Evolutionary conservation across 225 moss, liverwort and hornwort species (phyloP).

Genomic region (Pseudisothecium myosuroides): DNA sequence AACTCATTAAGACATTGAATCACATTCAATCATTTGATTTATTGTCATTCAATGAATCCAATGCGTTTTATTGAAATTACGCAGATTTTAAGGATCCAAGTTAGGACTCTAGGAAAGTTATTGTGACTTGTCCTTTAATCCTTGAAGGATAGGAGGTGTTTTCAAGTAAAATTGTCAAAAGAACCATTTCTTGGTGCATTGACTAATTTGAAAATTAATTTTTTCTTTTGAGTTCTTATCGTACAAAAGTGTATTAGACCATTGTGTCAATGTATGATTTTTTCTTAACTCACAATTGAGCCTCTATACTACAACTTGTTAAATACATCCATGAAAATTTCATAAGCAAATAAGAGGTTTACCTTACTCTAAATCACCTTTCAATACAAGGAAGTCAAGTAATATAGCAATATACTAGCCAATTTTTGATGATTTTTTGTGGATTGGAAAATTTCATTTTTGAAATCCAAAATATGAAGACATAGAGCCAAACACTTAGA

Average conservation of each 20-base stretch:
- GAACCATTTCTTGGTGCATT: not conserved
- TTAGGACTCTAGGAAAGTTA: not conserved
- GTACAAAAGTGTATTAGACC: not conserved
- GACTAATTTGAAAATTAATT: not conserved
- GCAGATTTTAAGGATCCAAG: no score
- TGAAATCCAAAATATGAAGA: not conserved
- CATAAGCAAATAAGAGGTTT: accelerated
- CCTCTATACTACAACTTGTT: not conserved
- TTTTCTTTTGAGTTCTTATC: accelerated
- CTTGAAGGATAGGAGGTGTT: accelerated
- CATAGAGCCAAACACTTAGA: not conserved
- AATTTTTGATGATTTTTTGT: not conserved
- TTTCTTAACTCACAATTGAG: not conserved
- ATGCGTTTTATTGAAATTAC: not conserved
- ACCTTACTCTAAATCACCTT: not conserved
- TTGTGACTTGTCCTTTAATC: not conserved
- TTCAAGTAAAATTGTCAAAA: not conserved
- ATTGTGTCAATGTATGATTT: not conserved
- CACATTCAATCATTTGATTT: not conserved
- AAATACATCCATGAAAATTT: not conserved
- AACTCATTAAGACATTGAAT: not conserved
- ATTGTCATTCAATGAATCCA: not conserved
- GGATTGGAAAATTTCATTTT: not conserved
- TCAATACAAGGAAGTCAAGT: accelerated
- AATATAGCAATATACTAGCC: no score